These are phyloP conservation scores for Grifola frondosa DNA, from an alignment of 1,284 basidiomycete species.

Conservation along the genomic window DNA sequence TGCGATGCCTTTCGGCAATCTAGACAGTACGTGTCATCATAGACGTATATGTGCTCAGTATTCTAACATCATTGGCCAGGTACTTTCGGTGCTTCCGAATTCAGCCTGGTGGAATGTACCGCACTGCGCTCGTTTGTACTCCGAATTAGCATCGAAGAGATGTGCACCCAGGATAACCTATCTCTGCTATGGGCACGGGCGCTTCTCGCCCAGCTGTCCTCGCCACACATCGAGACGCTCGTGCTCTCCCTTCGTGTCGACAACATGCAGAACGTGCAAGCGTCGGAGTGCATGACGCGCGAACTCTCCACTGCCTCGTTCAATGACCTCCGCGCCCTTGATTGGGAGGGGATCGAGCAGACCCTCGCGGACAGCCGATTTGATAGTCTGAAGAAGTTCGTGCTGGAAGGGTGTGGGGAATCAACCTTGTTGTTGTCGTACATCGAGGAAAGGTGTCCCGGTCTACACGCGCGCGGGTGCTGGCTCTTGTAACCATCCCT, in stretches of 20 bases:
- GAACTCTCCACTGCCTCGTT: constrained; percentile 20
- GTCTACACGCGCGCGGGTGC: constrained; percentile 7
- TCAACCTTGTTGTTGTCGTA: constrained; percentile 3
- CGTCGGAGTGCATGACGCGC: constrained; percentile 28
- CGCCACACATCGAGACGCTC: constrained; percentile 15
- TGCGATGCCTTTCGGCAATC: constrained; percentile 10
- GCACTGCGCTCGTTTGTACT: constrained; percentile 18
- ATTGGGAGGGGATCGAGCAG: constrained; percentile 21
- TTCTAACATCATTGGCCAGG: background rate
- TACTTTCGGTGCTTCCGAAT: constrained; percentile 8
- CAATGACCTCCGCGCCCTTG: constrained; percentile 21
- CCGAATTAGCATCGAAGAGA: constrained; percentile 23
- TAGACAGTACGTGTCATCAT: constrained; percentile 4
- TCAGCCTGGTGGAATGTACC: constrained; percentile 13
- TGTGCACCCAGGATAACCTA: constrained; percentile 25
- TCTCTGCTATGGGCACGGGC: constrained; percentile 21
- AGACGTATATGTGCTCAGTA: background rate
- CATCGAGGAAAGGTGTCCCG: constrained; percentile 5
- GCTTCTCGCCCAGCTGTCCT: constrained; percentile 19
- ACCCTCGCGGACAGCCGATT: constrained; percentile 6
- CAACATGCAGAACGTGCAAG: constrained; percentile 24
- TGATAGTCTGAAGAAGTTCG: constrained; percentile 9
- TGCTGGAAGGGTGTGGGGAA: constrained; percentile 18
- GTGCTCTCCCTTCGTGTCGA: constrained; percentile 22
- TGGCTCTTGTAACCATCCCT: no score